Evolutionary conservation across 352 stramenopile species (phyloP).

Genomic region (Pythium folliculosum): DNA sequence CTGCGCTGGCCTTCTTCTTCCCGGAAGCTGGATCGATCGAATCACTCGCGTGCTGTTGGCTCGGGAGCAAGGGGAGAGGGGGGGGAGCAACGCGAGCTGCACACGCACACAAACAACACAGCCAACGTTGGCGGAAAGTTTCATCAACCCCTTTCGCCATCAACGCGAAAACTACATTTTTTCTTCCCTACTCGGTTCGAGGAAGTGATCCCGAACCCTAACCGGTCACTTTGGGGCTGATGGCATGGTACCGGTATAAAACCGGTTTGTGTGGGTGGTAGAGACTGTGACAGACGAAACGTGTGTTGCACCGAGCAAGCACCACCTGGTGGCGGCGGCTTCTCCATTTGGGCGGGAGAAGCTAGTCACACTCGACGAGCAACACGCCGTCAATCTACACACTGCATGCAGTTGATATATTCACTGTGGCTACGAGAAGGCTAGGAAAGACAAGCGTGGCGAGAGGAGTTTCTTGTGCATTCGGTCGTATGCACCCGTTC

Average conservation of each 20-base stretch:
- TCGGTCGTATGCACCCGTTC: too few species aligned
- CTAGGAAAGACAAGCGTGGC: too few species aligned
- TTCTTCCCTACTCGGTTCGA: not conserved
- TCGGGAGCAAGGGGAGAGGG: constrained; percentile 1
- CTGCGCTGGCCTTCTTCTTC: not conserved
- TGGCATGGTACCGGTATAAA: not conserved
- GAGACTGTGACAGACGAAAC: constrained; percentile 12
- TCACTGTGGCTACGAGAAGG: too few species aligned
- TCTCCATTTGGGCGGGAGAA: constrained; percentile 1
- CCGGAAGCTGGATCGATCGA: constrained; percentile 4
- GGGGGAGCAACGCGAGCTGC: not conserved
- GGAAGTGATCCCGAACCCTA: constrained; percentile 10
- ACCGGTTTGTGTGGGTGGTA: constrained; percentile 8
- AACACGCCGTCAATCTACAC: not conserved
- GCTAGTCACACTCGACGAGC: not conserved
- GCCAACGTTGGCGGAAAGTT: constrained; percentile 7
- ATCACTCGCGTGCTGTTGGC: constrained; percentile 5
- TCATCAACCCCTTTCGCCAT: constrained; percentile 13
- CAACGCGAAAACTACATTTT: constrained; percentile 23
- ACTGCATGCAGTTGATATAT: not conserved
- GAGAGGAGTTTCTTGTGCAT: too few species aligned
- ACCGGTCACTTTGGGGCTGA: constrained; percentile 8
- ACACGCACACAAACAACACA: constrained; percentile 6
- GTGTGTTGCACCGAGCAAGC: constrained; percentile 8
- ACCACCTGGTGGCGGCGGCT: constrained; percentile 1